Conservation (phyloP, 331 rosid species). For the Pyrus hybrid region DNA sequence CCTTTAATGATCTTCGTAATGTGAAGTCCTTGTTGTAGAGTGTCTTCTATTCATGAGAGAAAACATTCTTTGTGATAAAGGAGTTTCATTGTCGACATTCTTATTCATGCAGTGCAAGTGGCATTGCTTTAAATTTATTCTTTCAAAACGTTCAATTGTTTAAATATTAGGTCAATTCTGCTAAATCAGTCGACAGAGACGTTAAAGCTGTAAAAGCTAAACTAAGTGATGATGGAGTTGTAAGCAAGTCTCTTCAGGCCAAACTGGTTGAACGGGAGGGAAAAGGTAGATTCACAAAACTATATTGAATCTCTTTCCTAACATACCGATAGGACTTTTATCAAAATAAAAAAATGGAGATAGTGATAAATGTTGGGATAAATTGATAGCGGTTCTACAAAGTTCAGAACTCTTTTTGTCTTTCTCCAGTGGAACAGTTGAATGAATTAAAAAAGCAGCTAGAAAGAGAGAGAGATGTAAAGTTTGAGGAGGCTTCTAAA, state of each 20-base stretch:
- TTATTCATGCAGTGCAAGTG: neutral
- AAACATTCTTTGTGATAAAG: neutral
- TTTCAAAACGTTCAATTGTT: slow-evolving; percentile 16
- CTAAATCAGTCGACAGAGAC: slow-evolving; percentile 64
- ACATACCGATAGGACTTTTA: neutral
- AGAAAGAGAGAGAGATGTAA: slow-evolving; percentile 47
- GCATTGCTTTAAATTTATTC: neutral
- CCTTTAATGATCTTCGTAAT: neutral
- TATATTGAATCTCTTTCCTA: neutral
- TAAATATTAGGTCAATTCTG: slow-evolving; percentile 52
- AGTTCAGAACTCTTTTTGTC: neutral
- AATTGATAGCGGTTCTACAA: neutral
- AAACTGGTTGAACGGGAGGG: slow-evolving; percentile 54
- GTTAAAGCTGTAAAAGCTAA: slow-evolving; percentile 58
- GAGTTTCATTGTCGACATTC: neutral
- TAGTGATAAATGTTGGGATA: neutral
- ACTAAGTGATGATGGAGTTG: slow-evolving; percentile 55
- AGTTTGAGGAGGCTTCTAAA: slow-evolving; percentile 48
- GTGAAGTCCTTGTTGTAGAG: neutral
- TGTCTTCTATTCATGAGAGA: neutral
- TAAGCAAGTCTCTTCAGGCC: slow-evolving; percentile 74
- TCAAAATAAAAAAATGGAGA: neutral
- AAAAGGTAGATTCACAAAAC: slow-evolving; percentile 38
- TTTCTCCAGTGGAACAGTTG: slow-evolving; percentile 41
- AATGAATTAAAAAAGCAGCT: slow-evolving; percentile 45